These are phyloP conservation scores for Epithele typhae DNA, from an alignment of 768 basidiomycete genomes.

Conservation along the genomic window DNA sequence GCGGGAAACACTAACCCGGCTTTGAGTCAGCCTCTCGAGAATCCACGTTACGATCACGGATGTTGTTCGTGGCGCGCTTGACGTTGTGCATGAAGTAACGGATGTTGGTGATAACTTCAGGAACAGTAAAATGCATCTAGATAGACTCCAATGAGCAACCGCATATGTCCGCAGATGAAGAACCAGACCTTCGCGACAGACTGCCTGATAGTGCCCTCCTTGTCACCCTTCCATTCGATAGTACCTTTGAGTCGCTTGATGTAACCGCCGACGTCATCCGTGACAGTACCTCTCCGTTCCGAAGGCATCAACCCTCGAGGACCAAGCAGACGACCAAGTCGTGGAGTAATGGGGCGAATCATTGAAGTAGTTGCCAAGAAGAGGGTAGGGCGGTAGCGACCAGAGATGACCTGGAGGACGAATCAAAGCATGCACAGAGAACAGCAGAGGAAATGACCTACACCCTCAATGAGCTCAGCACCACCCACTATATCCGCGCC, in stretches of 20 bases:
- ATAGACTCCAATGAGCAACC: background rate
- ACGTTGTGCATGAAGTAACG: constrained; percentile 72
- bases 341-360: constrained; percentile 72
- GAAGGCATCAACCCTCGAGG: constrained; percentile 96
- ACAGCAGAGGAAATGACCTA: constrained; percentile 36
- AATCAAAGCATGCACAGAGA: background rate
- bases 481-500: constrained; percentile 93
- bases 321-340: constrained; percentile 73
- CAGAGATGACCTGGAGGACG: constrained; percentile 58
- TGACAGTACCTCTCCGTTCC: constrained; percentile 89
- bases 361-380: constrained; percentile 82
- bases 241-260: constrained; percentile 76
- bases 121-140: constrained; percentile 68
- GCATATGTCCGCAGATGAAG: background rate
- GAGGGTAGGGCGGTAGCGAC: constrained; percentile 74
- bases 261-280: constrained; percentile 81
- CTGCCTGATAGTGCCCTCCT: constrained; percentile 75
- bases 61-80: constrained; percentile 69
- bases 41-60: constrained; percentile 46
- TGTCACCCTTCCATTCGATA: constrained; percentile 93
- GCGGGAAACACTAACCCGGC: no score
- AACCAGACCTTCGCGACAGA: constrained; percentile 69
- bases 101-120: constrained; percentile 76
- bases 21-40: no score
- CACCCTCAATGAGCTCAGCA: constrained; percentile 81